Base-by-base conservation (phyloP, 2,329 filamentous ascomycete genomes). In the Pseudogymnoascus sp. region DNA sequence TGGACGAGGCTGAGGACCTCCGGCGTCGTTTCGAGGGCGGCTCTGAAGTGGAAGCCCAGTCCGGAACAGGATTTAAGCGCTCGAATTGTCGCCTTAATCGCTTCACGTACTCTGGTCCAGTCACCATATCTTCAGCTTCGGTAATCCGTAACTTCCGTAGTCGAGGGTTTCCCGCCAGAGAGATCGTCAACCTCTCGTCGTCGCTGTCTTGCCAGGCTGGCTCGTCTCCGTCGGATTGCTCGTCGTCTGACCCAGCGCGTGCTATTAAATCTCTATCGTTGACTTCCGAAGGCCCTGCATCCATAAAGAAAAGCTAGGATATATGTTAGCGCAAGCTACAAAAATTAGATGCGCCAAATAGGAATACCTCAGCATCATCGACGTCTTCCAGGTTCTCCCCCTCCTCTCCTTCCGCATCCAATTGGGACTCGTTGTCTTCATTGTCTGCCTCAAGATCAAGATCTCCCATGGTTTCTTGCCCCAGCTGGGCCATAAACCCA, bases 131-230 rank as follows among this genome's bases (percentile, higher is more conserved):
- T 71, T 99, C 95, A 1, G 83, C 84, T 72, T 93, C 91, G 1
- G 86, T 88, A 60, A 87, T 80, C 65, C 95, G 84, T 66, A 99
- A 80, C 76, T 97, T 97, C 68, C 93, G 85, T 72, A 97, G 75
- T 67, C 90, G 84, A 59, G 86, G 84, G 50, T 88, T 86, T 26
- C 85, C 83, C 3, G 91, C 89, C 40, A 99, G 82, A 13, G 93
- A 97, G 59, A 99, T 83, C 6, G 86, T 84, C 66, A 97, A 79
- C 62, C 90, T 84, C 72, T 97, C 95, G 72, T 99, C 95, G 70
- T 99, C 95, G 75, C 93, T 97, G 74, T 99, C 95, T 69, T 93
- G 87, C 95, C 95, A 99, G 1, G 86, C 90, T 2, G 88, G 82
- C 19, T 79, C 78, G 44, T 82, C 78, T 67, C 76, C 75, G 35